Conservation (phyloP, 73 alveolate genomes). For the Paraurostyla sp. region DNA sequence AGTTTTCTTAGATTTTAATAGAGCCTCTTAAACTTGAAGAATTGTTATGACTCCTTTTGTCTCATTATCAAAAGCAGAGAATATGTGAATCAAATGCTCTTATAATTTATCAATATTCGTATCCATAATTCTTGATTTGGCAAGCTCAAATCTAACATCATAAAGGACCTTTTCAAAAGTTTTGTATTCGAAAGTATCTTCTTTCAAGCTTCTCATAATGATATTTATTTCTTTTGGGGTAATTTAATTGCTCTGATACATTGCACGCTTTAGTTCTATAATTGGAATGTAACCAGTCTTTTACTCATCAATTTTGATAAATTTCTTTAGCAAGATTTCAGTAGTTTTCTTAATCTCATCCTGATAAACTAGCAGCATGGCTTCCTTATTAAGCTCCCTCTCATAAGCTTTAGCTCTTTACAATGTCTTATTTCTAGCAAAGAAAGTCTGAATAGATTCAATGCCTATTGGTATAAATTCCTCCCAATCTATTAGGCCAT, state of each 20-base stretch:
- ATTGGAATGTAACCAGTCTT: conserved; percentile 64
- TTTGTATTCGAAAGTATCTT: conserved; percentile 56
- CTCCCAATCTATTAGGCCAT: conserved; percentile 64
- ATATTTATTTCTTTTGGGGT: conserved; percentile 77
- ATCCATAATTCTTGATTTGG: conserved; percentile 68
- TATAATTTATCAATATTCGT: conserved; percentile 55
- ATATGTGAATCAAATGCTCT: conserved; percentile 53
- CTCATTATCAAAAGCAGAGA: conserved; percentile 47
- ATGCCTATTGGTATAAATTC: conserved; percentile 67
- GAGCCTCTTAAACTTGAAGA: conserved; percentile 22
- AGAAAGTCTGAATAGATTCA: conserved; percentile 64
- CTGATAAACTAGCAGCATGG: conserved; percentile 34
- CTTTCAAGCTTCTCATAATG: conserved; percentile 56
- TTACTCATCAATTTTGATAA: conserved; percentile 50
- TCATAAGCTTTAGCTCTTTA: conserved; percentile 48
- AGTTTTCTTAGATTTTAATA: conserved; percentile 54
- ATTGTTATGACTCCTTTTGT: conserved; percentile 40
- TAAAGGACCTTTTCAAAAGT: conserved; percentile 35
- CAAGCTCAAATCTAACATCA: conserved; percentile 77
- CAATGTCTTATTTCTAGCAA: conserved; percentile 58
- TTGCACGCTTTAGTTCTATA: conserved; percentile 44
- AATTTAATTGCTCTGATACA: conserved; percentile 26
- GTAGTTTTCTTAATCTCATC: conserved; percentile 57
- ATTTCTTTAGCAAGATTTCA: conserved; percentile 56
- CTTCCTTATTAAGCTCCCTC: conserved; percentile 67